These are phyloP conservation scores for Trichoderma virens DNA, from an alignment of 495 filamentous ascomycete species.

Conservation along the genomic window DNA sequence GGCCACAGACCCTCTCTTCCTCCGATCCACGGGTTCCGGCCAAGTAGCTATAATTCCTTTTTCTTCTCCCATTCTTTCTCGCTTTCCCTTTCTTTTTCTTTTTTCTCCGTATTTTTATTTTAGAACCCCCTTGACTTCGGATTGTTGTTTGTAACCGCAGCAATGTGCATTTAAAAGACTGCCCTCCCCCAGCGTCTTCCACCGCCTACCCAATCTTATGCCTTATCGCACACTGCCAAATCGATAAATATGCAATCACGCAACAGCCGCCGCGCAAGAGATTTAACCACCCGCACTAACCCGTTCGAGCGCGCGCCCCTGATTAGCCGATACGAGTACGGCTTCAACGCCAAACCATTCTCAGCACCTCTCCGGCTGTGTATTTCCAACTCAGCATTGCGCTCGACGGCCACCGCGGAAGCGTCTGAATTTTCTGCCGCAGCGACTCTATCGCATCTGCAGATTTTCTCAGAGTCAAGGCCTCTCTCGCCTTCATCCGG, in stretches of 20 bases:
- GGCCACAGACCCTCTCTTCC: neutral
- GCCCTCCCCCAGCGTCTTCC: neutral
- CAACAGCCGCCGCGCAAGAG: neutral
- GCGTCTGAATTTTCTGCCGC: neutral
- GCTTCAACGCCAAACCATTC: neutral
- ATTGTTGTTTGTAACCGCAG: neutral
- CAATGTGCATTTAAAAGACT: neutral
- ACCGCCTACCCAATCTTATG: neutral
- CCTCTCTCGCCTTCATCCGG: neutral
- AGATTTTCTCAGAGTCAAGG: neutral
- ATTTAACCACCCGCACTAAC: neutral
- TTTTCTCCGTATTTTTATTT: neutral
- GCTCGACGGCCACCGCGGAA: neutral
- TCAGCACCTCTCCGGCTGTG: neutral
- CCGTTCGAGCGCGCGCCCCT: neutral
- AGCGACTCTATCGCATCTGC: neutral
- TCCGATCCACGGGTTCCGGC: neutral
- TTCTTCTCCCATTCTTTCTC: neutral
- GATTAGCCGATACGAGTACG: conserved; percentile 3
- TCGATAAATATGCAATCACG: neutral
- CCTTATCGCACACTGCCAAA: neutral
- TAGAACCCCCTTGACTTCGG: no score
- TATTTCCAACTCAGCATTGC: conserved; percentile 7
- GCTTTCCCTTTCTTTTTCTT: neutral
- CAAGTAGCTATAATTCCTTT: no score